phyloP scores from a whole-genome alignment of 108 stramenopile species.

The Cylindrotheca closterium region DNA sequence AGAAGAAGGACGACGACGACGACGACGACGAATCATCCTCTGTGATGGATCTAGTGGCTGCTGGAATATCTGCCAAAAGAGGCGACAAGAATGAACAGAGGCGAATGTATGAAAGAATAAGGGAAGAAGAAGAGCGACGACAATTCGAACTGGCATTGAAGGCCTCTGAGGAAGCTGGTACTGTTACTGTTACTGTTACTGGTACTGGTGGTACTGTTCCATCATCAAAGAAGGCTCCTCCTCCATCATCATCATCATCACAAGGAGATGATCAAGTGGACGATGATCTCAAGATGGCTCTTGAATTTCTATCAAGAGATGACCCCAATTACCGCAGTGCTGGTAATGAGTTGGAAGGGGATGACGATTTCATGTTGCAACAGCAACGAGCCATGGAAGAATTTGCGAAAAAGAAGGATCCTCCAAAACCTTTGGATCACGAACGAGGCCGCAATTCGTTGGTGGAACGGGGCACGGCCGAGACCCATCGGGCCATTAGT shows the following conservation, averaged over 20 bases:
- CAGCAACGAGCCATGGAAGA: conserved; percentile 34
- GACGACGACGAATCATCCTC: neutral
- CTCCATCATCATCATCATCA: neutral
- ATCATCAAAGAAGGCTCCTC: neutral
- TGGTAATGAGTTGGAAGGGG: neutral
- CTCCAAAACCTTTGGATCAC: conserved; percentile 3
- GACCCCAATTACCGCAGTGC: too few relatives aligned
- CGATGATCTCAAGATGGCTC: conserved; percentile 5
- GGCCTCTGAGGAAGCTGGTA: conserved; percentile 8
- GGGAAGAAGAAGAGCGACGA: conserved; percentile 27
- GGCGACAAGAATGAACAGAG: conserved; percentile 6
- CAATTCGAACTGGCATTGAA: conserved; percentile 21
- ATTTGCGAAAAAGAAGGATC: conserved; percentile 4
- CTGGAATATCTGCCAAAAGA: conserved; percentile 13
- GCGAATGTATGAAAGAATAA: conserved; percentile 16
- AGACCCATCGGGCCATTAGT: conserved; percentile 28
- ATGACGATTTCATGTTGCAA: conserved; percentile 11
- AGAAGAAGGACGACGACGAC: conserved; percentile 2
- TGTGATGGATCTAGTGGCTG: conserved; percentile 15
- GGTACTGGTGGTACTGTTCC: neutral
- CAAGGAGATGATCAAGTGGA: conserved; percentile 5
- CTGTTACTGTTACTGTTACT: neutral
- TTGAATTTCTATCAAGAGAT: conserved; percentile 3
- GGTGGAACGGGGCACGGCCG: conserved; percentile 29
- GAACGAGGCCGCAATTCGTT: conserved; percentile 18